A percentile compares a stretch with the other conserved stretches of the same genome.
Evolutionary conservation across 2,329 filamentous ascomycete genomes (phyloP).

Genomic region (Aspergillus pseudoglaucus): DNA sequence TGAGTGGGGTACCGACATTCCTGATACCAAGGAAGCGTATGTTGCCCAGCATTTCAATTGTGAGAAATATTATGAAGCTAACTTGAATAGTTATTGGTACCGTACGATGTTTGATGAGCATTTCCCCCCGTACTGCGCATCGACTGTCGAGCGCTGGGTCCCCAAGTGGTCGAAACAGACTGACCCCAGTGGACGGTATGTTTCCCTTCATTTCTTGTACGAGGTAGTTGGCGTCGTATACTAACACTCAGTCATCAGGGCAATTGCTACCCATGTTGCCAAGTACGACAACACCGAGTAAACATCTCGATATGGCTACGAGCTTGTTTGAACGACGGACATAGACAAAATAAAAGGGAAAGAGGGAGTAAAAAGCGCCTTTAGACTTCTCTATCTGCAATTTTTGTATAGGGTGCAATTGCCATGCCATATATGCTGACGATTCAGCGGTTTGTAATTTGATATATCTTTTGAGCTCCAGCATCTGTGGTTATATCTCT

Average conservation of each 20-base stretch:
- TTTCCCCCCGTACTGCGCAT: conserved; percentile 86
- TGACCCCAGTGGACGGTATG: conserved; percentile 85
- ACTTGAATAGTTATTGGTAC: conserved; percentile 74
- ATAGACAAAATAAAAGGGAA: not conserved
- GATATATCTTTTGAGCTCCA: not conserved
- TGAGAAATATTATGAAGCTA: conserved; percentile 5
- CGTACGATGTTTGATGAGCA: conserved; percentile 98
- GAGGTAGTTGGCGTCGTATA: conserved; percentile 3
- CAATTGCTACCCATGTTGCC: conserved; percentile 67
- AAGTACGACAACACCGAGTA: conserved; percentile 57
- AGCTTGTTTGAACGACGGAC: not conserved
- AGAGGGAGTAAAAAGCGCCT: not conserved
- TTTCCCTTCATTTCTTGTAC: not conserved
- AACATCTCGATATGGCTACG: conserved; percentile 1
- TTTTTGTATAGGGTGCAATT: not conserved
- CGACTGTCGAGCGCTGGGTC: conserved; percentile 92
- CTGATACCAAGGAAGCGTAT: conserved; percentile 92
- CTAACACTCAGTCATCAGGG: conserved; percentile 42
- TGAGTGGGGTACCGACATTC: conserved; percentile 88
- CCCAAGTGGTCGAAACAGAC: conserved; percentile 96
- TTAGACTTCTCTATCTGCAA: not conserved
- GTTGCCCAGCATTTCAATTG: conserved; percentile 23
- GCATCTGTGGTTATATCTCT: conserved; percentile 1
- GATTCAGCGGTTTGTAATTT: not conserved
- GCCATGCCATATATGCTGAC: not conserved